Base-by-base conservation (phyloP, 257 asterid genomes). In the Nicotiana knightiana region DNA sequence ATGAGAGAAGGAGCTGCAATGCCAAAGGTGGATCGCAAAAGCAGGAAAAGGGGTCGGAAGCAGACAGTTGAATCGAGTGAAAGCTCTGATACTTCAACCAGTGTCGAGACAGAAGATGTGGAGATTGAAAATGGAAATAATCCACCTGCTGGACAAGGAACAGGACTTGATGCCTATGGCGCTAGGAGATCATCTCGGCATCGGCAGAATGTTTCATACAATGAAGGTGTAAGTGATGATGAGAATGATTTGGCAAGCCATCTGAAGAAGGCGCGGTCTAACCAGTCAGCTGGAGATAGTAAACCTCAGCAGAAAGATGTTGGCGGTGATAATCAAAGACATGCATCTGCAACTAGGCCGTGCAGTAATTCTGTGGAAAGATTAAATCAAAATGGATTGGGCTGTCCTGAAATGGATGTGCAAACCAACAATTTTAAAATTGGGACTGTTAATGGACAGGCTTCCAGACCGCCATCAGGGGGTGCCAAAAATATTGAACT, bases 181-280 rank as follows among this genome's bases (percentile, higher is more conserved):
- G 81, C 87, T 15, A 90, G 93, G 54, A 90, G 96, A 87, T 94
- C 97, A 55, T 81, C 90, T 84, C 93, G 94, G 48, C 88, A 78
- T 73, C 88, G 92, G 87, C 93, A 90, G 79, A 71, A 86, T 80
- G 85, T 94, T 63, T 84, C 89, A 62, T 91, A 93, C 86, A 84
- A 81, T 32, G 97, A 93, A 86, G 88, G 73, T 85, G 86, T 58
- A 37, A 89, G 79, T 77, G 94, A 87, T 65, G 90, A 88, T 84
- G 89, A 66, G 51, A 58, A 85, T 82, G 89, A 84, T 46, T 62
- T 76, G 79, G 82, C 82, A 79, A 82, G 51, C 80, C 85, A 87
- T 77, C 82, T 79, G 53, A 87, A 90, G 85, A 85, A 81, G 82
- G 73, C 87, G 1, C 87, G 76, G 71, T 84, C 67, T 73, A 88